Conservation (phyloP, 768 basidiomycete genomes). For the Suillus lakei region DNA sequence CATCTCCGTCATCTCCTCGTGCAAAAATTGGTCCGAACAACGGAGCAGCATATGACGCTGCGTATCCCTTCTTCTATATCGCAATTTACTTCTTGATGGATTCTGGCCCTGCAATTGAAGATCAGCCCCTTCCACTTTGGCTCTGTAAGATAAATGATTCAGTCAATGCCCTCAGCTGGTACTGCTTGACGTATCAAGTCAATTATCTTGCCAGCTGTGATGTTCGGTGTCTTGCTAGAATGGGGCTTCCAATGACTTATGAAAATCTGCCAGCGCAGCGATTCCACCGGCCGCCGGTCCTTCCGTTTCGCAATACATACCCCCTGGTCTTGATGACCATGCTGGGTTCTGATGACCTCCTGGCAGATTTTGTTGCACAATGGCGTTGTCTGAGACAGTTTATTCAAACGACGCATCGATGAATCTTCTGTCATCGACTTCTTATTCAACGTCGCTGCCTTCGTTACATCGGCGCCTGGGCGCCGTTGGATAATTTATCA, state of each 20-base stretch:
- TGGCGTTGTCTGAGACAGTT: slow-evolving; percentile 97
- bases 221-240: slow-evolving; percentile 78
- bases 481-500: slow-evolving; percentile 86
- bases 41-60: slow-evolving; percentile 60
- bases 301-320: slow-evolving; percentile 89
- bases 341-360: slow-evolving; percentile 88
- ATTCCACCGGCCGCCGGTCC: slow-evolving; percentile 90
- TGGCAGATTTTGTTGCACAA: slow-evolving; percentile 67
- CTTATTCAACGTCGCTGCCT: slow-evolving; percentile 92
- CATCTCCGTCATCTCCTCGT: slow-evolving; percentile 72
- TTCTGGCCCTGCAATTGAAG: slow-evolving; percentile 63
- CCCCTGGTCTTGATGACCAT: slow-evolving; percentile 81
- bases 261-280: slow-evolving; percentile 87
- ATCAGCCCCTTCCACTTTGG: slow-evolving; percentile 90
- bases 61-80: slow-evolving; percentile 91
- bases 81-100: slow-evolving; percentile 87
- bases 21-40: slow-evolving; percentile 93
- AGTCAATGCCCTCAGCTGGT: slow-evolving; percentile 6
- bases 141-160: slow-evolving; percentile 60
- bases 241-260: slow-evolving; percentile 84
- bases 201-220: slow-evolving; percentile 56
- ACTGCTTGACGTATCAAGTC: slow-evolving; percentile 65
- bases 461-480: slow-evolving; percentile 96
- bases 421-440: slow-evolving; percentile 95
- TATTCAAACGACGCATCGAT: slow-evolving; percentile 90